These are phyloP conservation scores for Chenopodium formosanum DNA, from an alignment of 148 eudicot species.

Conservation along the genomic window DNA sequence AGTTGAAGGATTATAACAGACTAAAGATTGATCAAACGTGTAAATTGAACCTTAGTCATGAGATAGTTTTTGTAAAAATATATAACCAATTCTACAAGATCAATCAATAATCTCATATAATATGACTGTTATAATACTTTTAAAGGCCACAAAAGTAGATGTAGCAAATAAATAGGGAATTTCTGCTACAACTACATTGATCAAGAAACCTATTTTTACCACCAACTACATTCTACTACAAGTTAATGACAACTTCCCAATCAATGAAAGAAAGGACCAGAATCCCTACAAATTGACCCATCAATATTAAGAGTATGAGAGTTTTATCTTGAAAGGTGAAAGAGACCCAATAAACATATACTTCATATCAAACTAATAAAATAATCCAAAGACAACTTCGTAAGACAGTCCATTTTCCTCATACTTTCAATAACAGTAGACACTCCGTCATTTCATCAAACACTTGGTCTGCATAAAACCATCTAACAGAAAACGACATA, in stretches of 20 bases:
- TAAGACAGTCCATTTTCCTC: not conserved
- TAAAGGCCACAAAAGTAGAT: not conserved
- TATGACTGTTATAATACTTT: too few relatives aligned
- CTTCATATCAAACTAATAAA: not conserved
- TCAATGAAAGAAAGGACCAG: not conserved
- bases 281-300: not conserved
- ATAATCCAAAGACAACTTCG: not conserved
- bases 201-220: not conserved
- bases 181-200: not conserved
- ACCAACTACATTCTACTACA: not conserved
- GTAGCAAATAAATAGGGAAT: not conserved
- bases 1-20: not conserved
- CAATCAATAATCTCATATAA: not conserved
- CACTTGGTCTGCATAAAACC: not conserved
- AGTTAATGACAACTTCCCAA: not conserved
- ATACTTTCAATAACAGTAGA: not conserved
- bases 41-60: not conserved
- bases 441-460: conserved; percentile 5
- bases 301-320: not conserved
- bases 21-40: not conserved
- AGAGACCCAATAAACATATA: not conserved
- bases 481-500: not conserved
- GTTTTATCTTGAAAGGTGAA: not conserved
- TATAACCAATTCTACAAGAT: not conserved
- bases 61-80: not conserved